These are phyloP conservation scores for Aspergillus spinulosporus DNA, from an alignment of 2,329 filamentous ascomycete species.

Conservation along the genomic window DNA sequence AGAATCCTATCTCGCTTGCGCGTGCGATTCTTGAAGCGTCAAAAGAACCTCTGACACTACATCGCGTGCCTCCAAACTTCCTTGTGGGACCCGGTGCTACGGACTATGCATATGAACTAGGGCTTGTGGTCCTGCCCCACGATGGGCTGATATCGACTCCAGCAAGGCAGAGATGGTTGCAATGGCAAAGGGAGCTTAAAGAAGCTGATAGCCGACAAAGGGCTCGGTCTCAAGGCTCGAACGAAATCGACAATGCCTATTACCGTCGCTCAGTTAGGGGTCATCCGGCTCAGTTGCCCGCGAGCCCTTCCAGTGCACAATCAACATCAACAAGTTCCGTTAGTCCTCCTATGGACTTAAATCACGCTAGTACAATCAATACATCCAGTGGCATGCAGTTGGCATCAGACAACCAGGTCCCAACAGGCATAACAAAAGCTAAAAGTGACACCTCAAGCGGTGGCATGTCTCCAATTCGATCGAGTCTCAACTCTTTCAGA, in stretches of 20 bases:
- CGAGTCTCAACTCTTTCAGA: neutral
- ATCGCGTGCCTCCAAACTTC: slow-evolving; percentile 88
- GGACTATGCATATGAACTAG: slow-evolving; percentile 79
- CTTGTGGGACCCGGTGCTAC: slow-evolving; percentile 82
- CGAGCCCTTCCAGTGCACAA: slow-evolving; percentile 20
- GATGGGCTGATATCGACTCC: slow-evolving; percentile 77
- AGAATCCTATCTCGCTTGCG: slow-evolving; percentile 87
- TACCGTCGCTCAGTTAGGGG: slow-evolving; percentile 26
- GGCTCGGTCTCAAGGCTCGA: slow-evolving; percentile 29
- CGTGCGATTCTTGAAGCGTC: slow-evolving; percentile 78
- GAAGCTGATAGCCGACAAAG: slow-evolving; percentile 55
- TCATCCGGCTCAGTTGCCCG: slow-evolving; percentile 26
- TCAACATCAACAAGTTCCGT: slow-evolving; percentile 1
- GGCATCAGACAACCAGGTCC: neutral
- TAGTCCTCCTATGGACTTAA: neutral
- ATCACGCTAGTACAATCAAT: neutral
- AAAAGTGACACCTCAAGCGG: slow-evolving; percentile 2
- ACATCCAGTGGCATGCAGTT: neutral
- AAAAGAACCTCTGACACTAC: slow-evolving; percentile 73
- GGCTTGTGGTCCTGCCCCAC: slow-evolving; percentile 70
- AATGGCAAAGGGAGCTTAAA: slow-evolving; percentile 72
- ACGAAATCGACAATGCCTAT: slow-evolving; percentile 23
- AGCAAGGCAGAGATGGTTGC: slow-evolving; percentile 73
- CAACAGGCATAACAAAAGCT: neutral
- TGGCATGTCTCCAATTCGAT: neutral